Base-by-base conservation (phyloP, 371 early-diverging fungal species). In the Mortierella polycephala region DNA sequence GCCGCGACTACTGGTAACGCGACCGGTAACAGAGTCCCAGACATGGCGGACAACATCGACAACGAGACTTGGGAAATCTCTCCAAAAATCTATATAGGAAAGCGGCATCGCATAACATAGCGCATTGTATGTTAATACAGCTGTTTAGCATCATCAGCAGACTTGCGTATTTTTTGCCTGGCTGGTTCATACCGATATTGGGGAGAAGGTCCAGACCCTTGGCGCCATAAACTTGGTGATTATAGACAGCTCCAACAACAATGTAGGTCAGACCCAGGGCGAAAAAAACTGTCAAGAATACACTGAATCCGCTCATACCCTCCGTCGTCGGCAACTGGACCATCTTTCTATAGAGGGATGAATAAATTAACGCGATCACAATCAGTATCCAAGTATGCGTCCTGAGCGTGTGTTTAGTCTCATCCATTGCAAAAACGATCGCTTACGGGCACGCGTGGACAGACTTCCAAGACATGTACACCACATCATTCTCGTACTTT, bases 31-130 rank as follows among this genome's bases (percentile, higher is more conserved):
- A 13, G 79, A 68, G 18, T 72, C 62, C 79, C 79, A 79, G 18
- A 79, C 66, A 14, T 72, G 72, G 40, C 67, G 73, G 52, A 62
- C 64, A 46, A 79, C 73, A 59, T 72, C 73, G 5, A 55, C 52
- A 3, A 79, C 73, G 9, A 79, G 73, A n/a, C 52, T 50, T 4
- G 79, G 79, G 53, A 79, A 79, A n/a, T 79, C 79, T 68, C 63
- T 72, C 73, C 72, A 72, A 47, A 79, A 79, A 16, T 73, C 79
- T 79, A 55, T 55, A 30, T 1, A 45, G 46, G 39, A 20, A 39
- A 42, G 14, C 51, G 6, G 20, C 21, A 44, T 9, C 42, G 39
- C 14, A 37, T 39, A 45, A 1, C 59, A 51, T 39, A 20, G 53
- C 5, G 30, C 30, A 49, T 47, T 18, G 12, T 39, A n/a, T 39